A percentile compares a stretch with the other conserved stretches of the same genome.
Evolutionary conservation across 169 alveolate species (phyloP).

Genomic region (Cryptosporidium xiaoi): DNA sequence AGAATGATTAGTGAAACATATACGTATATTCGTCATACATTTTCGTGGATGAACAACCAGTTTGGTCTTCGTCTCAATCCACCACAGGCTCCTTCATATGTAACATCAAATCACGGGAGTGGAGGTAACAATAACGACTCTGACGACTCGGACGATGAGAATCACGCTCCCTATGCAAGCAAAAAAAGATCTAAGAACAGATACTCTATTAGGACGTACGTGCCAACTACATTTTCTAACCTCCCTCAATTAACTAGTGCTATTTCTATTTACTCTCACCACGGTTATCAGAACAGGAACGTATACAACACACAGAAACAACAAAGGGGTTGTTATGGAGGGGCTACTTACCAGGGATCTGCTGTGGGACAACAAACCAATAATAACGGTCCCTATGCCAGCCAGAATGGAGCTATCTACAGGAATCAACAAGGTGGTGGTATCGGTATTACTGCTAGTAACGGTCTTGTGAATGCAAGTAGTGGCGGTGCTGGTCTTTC

Average conservation of each 20-base stretch:
- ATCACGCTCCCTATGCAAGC: constrained; percentile 59
- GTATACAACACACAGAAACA: background rate
- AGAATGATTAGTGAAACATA: constrained; percentile 69
- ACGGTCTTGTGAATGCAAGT: background rate
- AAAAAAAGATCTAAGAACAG: constrained; percentile 57
- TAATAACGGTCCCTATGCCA: too few relatives aligned
- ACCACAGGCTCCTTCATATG: constrained; percentile 71
- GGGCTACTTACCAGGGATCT: background rate
- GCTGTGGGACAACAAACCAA: constrained; percentile 4
- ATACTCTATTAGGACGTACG: constrained; percentile 68
- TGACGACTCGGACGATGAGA: constrained; percentile 68
- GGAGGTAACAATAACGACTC: constrained; percentile 32
- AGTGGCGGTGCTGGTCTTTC: background rate
- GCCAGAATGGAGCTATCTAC: background rate
- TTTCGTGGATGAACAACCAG: constrained; percentile 73
- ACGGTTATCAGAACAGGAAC: constrained; percentile 2
- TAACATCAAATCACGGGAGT: constrained; percentile 1
- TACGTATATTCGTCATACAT: constrained; percentile 67
- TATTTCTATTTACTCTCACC: constrained; percentile 62
- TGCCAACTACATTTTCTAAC: constrained; percentile 69
- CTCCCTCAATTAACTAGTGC: constrained; percentile 71
- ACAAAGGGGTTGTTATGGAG: background rate
- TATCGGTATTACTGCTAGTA: background rate
- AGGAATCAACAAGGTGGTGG: constrained; percentile 4
- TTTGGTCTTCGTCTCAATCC: constrained; percentile 62